Evolutionary conservation across 2,329 filamentous ascomycete species (phyloP).

Genomic region (Alternaria sp.): DNA sequence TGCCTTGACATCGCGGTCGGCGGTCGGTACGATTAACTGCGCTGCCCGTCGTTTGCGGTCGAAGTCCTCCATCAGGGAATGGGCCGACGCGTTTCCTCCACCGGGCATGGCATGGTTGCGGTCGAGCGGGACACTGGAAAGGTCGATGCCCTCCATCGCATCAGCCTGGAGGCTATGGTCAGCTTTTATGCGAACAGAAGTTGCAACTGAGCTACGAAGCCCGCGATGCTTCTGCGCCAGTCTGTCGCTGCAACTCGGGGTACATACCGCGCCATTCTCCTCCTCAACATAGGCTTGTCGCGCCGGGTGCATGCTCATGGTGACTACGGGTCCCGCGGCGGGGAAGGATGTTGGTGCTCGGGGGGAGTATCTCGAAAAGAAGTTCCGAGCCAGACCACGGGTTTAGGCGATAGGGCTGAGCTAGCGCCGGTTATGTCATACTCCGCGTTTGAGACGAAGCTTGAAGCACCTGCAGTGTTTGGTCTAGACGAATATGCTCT

Average conservation of each 20-base stretch:
- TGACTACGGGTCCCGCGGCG: conserved; percentile 23
- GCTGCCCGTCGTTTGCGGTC: conserved; percentile 89
- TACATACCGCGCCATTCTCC: conserved; percentile 68
- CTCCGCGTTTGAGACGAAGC: conserved; percentile 20
- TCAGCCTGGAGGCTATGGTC: conserved; percentile 52
- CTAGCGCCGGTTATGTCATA: conserved; percentile 37
- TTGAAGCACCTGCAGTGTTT: conserved; percentile 14
- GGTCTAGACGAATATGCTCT: conserved; percentile 6
- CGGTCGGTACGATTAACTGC: conserved; percentile 89
- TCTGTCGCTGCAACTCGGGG: not conserved
- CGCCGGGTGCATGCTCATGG: conserved; percentile 76
- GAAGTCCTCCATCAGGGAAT: conserved; percentile 85
- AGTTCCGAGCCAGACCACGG: conserved; percentile 23
- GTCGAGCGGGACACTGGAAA: conserved; percentile 71
- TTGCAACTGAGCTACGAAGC: conserved; percentile 2
- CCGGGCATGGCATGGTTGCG: conserved; percentile 83
- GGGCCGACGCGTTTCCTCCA: conserved; percentile 80
- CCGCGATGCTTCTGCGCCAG: conserved; percentile 30
- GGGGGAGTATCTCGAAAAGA: conserved; percentile 23
- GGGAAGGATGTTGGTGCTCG: conserved; percentile 17
- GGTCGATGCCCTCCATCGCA: conserved; percentile 63
- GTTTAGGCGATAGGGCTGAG: conserved; percentile 36
- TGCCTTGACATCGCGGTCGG: conserved; percentile 83
- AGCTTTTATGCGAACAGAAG: conserved; percentile 9
- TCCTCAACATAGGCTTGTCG: conserved; percentile 96